phyloP scores from a whole-genome alignment of 2,329 filamentous ascomycete species.

The Fusarium sp. region DNA sequence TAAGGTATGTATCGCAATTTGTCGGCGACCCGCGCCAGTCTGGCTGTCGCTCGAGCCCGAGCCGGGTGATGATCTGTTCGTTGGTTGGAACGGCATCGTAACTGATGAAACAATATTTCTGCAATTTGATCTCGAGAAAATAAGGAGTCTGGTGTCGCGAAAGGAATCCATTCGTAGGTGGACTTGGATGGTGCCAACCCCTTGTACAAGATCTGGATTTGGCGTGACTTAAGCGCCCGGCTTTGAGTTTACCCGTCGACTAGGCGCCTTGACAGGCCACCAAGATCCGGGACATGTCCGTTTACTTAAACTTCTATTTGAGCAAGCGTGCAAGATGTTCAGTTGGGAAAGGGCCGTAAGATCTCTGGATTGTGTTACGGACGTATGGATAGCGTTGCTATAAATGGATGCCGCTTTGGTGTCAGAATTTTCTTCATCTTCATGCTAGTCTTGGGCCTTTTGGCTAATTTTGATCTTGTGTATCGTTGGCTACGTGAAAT shows the following conservation, averaged over 20 bases:
- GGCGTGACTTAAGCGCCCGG: background rate
- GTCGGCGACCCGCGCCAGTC: background rate
- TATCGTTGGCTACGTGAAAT: background rate
- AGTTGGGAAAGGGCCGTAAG: rapidly evolving
- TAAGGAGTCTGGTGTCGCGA: background rate
- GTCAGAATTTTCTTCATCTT: rapidly evolving
- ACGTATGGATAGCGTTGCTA: background rate
- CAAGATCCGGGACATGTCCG: too few species aligned
- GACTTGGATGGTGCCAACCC: background rate
- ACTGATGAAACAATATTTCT: background rate
- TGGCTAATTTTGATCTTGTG: background rate
- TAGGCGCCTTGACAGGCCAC: background rate
- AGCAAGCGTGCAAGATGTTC: background rate
- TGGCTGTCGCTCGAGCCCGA: background rate
- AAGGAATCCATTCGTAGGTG: too few species aligned
- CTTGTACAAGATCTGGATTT: background rate
- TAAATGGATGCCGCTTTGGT: background rate
- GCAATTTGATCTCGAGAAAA: rapidly evolving
- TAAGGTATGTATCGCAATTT: background rate
- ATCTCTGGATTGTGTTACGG: rapidly evolving
- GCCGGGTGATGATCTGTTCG: rapidly evolving
- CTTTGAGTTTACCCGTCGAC: background rate
- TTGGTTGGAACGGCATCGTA: background rate
- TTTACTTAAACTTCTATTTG: rapidly evolving
- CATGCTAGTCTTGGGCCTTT: background rate